Conservation (phyloP, 176 grass and related monocot genomes). For the Eragrostis nindensis region DNA sequence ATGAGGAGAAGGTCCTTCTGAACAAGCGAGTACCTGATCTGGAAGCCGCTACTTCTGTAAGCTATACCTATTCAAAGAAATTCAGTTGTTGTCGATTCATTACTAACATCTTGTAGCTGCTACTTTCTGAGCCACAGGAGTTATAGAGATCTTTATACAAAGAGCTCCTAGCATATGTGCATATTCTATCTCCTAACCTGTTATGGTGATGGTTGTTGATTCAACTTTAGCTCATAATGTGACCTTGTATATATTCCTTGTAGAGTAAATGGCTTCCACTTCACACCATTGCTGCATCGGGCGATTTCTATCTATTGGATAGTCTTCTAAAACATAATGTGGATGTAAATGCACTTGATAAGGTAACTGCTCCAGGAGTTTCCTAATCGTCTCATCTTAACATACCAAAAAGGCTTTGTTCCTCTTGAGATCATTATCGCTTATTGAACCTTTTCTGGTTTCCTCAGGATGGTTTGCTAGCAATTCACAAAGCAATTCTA, state of each 20-base stretch:
- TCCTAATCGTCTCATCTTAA: constrained; percentile 11
- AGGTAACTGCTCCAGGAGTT: constrained; percentile 49
- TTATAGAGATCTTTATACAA: neutral
- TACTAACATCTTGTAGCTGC: neutral
- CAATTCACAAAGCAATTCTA: constrained; percentile 90
- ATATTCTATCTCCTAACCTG: constrained; percentile 12
- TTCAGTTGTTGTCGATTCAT: neutral
- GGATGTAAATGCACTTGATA: constrained; percentile 87
- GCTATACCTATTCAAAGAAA: constrained; percentile 18
- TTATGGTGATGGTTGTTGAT: constrained; percentile 15
- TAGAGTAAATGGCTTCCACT: constrained; percentile 91
- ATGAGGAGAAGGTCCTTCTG: constrained; percentile 74
- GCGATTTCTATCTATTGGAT: constrained; percentile 91
- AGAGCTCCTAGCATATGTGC: neutral
- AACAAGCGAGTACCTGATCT: constrained; percentile 90
- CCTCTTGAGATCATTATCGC: neutral
- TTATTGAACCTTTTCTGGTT: constrained; percentile 23
- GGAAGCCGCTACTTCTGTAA: constrained; percentile 73
- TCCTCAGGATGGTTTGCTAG: constrained; percentile 71
- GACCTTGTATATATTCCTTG: constrained; percentile 22
- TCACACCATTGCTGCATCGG: constrained; percentile 85
- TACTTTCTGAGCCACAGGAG: neutral
- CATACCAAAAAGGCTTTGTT: neutral
- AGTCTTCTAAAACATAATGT: constrained; percentile 69
- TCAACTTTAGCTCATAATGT: constrained; percentile 33